Evolutionary conservation across 1,139 yeast genomes (phyloP), one percentile per base, ranked within the genome.

Genomic region (Scheffersomyces quercinus): DNA sequence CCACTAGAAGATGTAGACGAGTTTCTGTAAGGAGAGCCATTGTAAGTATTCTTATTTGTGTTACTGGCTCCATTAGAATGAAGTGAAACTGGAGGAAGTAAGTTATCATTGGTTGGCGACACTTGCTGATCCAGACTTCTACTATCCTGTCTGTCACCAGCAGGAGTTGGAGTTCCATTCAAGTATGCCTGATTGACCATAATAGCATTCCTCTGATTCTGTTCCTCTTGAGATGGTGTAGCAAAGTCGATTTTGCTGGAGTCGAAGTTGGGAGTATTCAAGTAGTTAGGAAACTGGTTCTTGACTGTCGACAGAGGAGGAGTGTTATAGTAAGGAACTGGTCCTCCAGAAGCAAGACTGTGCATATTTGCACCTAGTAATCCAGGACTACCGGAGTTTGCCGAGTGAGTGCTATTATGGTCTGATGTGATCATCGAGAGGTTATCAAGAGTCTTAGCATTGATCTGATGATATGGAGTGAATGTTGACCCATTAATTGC

Each of bases 361-460:
- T 20, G 26, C 26, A 20, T 20, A 9, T 20, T 20, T 20, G 8
- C 26, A 20, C 26, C 26, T 9, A 11, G 11, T 38, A 20, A 14
- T 5, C 35, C 35, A 4, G 20, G 10, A n/a, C 24, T 14, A 8
- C 35, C 7, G 11, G 12, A 15, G 3, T 13, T 5, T 13, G 24
- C n/a, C 15, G 20, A 10, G 11, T 15, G 24, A 29, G 8, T 20
- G 37, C 5, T 36, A 34, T 12, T 37, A 29, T 16, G 35, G 26
- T 35, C 40, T 16, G 44, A 41, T 16, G 71, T 67, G 37, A 67
- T 61, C 53, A 52, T 62, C 26, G 65, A 55, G 36, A 71, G 59
- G 42, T 70, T 70, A 39, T 71, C 76, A 56, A 71, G 56, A 5
- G 75, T 60, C 50, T 64, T 67, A 11, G 68, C 44, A 53, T 69